Evolutionary conservation across 371 early-diverging fungal species (phyloP).

Genomic region (Saksenaea vasiformis): DNA sequence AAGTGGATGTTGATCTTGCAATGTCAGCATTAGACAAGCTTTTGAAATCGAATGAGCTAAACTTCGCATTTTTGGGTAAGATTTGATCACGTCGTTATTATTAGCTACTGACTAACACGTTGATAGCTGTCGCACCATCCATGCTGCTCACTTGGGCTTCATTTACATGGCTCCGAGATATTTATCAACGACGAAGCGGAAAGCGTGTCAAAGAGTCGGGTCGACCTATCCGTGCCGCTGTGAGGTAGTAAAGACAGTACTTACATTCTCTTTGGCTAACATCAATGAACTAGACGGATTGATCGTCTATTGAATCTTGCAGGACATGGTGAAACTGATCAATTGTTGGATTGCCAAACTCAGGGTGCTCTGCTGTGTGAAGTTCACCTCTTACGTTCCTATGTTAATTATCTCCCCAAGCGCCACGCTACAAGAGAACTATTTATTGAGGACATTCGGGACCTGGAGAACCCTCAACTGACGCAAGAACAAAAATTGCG

Average conservation of each 20-base stretch:
- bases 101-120: background rate
- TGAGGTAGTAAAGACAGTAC: conserved; percentile 26
- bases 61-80: conserved; percentile 84
- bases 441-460: conserved; percentile 73
- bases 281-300: conserved; percentile 34
- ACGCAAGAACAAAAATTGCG: conserved; percentile 60
- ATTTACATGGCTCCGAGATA: conserved; percentile 48
- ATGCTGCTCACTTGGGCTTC: conserved; percentile 61
- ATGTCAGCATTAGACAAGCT: conserved; percentile 94
- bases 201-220: conserved; percentile 32
- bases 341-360: conserved; percentile 59
- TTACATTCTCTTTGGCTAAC: background rate
- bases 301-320: conserved; percentile 46
- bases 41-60: conserved; percentile 92
- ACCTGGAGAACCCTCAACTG: conserved; percentile 65
- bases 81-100: background rate
- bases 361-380: conserved; percentile 79
- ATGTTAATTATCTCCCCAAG: conserved; percentile 50
- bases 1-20: conserved; percentile 90
- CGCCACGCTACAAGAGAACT: conserved; percentile 56
- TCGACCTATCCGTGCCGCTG: conserved; percentile 38
- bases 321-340: conserved; percentile 15
- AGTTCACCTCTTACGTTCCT: conserved; percentile 58
- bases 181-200: conserved; percentile 34
- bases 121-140: conserved; percentile 62